Conservation (phyloP, 2,329 filamentous ascomycete species). For the Aaosphaeria pasadenensis region DNA sequence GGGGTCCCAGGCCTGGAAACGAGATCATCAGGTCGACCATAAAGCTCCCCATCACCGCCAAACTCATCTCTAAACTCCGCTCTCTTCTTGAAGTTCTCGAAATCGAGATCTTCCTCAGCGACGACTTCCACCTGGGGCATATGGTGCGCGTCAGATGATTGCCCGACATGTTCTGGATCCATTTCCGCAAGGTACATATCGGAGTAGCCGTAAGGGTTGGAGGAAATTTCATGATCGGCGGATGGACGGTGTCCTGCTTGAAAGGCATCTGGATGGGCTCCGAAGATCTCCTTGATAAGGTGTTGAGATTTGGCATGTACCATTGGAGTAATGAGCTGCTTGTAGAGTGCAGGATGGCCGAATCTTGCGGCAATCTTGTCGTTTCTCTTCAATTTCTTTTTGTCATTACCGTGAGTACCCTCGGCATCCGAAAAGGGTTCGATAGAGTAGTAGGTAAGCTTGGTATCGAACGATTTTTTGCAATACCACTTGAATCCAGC, state of each 20-base stretch:
- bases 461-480: constrained; percentile 68
- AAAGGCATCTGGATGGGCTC: constrained; percentile 66
- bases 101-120: constrained; percentile 79
- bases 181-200: constrained; percentile 81
- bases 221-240: constrained; percentile 40
- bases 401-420: constrained; percentile 41
- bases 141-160: not conserved
- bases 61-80: constrained; percentile 84
- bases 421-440: constrained; percentile 49
- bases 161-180: constrained; percentile 53
- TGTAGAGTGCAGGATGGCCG: constrained; percentile 87
- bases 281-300: constrained; percentile 77
- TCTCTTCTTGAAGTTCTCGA: constrained; percentile 85
- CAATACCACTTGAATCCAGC: constrained; percentile 85
- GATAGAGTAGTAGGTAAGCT: constrained; percentile 75
- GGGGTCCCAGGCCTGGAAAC: constrained; percentile 35
- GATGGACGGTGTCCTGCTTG: constrained; percentile 19
- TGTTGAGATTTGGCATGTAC: constrained; percentile 87
- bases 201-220: constrained; percentile 66
- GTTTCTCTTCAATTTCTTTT: constrained; percentile 28
- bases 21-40: constrained; percentile 59
- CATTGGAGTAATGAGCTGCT: constrained; percentile 64
- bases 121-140: constrained; percentile 77
- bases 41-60: constrained; percentile 63
- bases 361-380: constrained; percentile 74